Evolutionary conservation across 257 asterid species (phyloP).

Genomic region (Salvia hispanica): DNA sequence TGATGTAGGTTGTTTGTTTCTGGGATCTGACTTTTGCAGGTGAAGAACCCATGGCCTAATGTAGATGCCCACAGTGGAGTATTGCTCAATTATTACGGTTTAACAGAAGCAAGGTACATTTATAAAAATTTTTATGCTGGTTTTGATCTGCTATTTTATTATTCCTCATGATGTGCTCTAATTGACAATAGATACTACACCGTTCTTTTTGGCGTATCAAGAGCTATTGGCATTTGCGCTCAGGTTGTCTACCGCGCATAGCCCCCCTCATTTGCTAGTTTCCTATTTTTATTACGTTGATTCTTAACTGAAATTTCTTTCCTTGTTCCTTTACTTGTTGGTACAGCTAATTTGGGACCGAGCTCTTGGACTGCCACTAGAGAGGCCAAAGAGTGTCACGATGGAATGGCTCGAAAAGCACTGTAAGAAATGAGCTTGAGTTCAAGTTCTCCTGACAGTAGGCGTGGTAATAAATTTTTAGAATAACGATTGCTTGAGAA

Average conservation of each 20-base stretch:
- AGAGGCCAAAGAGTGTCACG: no score
- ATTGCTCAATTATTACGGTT: conserved; percentile 77
- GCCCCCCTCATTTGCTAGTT: background rate
- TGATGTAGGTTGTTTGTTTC: conserved; percentile 23
- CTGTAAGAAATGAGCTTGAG: conserved; percentile 57
- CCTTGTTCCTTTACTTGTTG: conserved; percentile 16
- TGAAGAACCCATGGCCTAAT: conserved; percentile 95
- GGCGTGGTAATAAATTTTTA: conserved; percentile 8
- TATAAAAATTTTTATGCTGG: background rate
- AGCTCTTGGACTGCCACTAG: no score
- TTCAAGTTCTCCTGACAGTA: conserved; percentile 28
- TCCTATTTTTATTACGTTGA: background rate
- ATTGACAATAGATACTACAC: conserved; percentile 52
- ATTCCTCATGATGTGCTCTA: background rate
- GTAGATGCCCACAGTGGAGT: conserved; percentile 98
- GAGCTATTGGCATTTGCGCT: conserved; percentile 90
- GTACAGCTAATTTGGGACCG: conserved; percentile 90
- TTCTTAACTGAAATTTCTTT: conserved; percentile 4
- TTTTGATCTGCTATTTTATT: background rate
- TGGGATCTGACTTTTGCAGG: conserved; percentile 40
- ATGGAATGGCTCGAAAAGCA: background rate
- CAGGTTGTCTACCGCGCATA: conserved; percentile 55
- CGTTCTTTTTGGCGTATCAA: conserved; percentile 97
- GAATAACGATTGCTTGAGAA: conserved; percentile 31
- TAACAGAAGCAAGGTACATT: conserved; percentile 70